phyloP scores from a whole-genome alignment of 1,284 basidiomycete genomes.

The Schizophyllum commune region DNA sequence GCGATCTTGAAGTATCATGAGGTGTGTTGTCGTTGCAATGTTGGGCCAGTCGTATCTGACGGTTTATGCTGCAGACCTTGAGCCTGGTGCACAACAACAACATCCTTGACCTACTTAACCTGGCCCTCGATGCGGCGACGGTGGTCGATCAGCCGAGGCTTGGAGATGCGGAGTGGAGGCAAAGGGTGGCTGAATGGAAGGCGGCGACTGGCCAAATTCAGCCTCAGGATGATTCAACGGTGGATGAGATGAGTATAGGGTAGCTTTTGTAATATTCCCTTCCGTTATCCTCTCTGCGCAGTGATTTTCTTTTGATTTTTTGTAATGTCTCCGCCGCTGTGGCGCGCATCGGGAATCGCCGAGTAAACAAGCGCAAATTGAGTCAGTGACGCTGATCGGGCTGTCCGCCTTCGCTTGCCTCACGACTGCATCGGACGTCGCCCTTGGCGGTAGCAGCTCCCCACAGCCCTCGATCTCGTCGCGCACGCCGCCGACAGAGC shows the following conservation, averaged over 20 bases:
- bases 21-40: slow-evolving; percentile 31
- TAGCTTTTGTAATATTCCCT: slow-evolving; percentile 5
- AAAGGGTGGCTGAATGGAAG: slow-evolving; percentile 16
- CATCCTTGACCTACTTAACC: slow-evolving; percentile 77
- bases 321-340: too few species aligned
- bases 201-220: slow-evolving; percentile 12
- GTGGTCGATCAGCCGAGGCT: slow-evolving; percentile 16
- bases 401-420: background rate
- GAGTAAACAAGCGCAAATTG: background rate
- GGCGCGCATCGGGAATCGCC: background rate
- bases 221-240: background rate
- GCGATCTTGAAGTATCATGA: slow-evolving; percentile 88
- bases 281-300: too few species aligned
- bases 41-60: background rate
- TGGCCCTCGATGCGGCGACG: slow-evolving; percentile 61
- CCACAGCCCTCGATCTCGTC: background rate
- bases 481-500: too few species aligned
- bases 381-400: background rate
- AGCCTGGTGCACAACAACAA: slow-evolving; percentile 83
- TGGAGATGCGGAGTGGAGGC: slow-evolving; percentile 15
- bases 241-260: slow-evolving; percentile 23
- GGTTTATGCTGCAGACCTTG: slow-evolving; percentile 50
- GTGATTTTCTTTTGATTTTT: too few species aligned
- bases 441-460: background rate
- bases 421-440: background rate